Evolutionary conservation across 1,284 basidiomycete species (phyloP), one percentile per base, ranked within the genome.

Genomic region (Tetrapyrgos nigripes): DNA sequence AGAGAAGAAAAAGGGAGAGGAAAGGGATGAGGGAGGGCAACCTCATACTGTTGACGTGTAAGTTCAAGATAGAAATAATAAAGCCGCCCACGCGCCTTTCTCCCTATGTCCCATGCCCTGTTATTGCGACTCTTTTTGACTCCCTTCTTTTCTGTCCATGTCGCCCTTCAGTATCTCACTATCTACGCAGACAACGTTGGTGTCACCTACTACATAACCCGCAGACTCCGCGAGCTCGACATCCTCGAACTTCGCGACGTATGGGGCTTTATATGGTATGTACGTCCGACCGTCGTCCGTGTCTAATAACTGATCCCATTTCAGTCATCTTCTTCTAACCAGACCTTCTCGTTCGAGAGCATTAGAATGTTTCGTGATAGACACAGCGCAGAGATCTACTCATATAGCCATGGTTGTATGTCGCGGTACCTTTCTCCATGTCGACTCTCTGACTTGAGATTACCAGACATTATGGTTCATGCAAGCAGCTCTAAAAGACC

Each of bases 231-330:
- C 62, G 84, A 88, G 58, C 85, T 96, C 70, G 87, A 91, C 62
- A 85, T 86, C 19, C 82, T 88, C 57, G 94, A 98, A 65, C 82
- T 98, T 58, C 88, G 91, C 68, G 96, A 97, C 74, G 94, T 97
- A 66, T 98, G 96, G 96, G 94, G 95, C 21, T 96, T 97, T 74
- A 86, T 98, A 73, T 97, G 94, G 95, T 96, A 68, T 56, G 59
- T 57, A 61, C 56, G 45, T 57, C 59, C 48, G 43, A n/a, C 31
- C 59, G 28, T 35, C 40, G 24, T 61, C 31, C 40, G 53, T 50
- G 60, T 68, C 65, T 57, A 26, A 47, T 48, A 33, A n/a, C 26
- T 55, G 49, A 33, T 55, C 50, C 31, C 43, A 46, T 37, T 47
- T 24, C 68, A 97, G 96, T 73, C 95, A 98, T 79, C 85, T 98